A percentile compares a stretch with the other conserved stretches of the same genome.
Conservation (phyloP, 192 early-diverging fungal genomes). For the Coemansia sp. region DNA sequence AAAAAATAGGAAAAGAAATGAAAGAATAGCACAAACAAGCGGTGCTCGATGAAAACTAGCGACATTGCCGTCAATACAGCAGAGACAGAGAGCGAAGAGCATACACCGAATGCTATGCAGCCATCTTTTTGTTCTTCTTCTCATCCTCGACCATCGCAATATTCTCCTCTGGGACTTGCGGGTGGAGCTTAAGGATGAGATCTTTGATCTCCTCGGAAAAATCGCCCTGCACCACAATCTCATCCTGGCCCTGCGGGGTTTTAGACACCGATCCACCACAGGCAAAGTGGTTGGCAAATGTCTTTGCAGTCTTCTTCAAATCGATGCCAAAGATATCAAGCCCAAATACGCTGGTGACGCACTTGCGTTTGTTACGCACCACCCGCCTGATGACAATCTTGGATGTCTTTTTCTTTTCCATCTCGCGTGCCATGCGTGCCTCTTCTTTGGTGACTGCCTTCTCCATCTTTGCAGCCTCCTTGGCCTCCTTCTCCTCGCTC, state of each 20-base stretch:
- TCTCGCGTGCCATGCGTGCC: constrained; percentile 74
- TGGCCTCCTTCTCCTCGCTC: constrained; percentile 49
- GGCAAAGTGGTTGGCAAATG: constrained; percentile 94
- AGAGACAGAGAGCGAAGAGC: neutral
- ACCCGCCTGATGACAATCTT: constrained; percentile 82
- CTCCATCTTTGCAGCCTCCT: constrained; percentile 56
- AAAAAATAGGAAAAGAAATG: too few species aligned
- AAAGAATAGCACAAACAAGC: too few species aligned
- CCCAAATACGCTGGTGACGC: constrained; percentile 80
- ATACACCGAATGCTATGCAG: constrained; percentile 1
- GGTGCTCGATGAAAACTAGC: too few species aligned
- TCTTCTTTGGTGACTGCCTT: constrained; percentile 63
- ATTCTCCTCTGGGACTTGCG: constrained; percentile 70
- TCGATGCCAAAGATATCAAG: constrained; percentile 92
- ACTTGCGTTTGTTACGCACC: constrained; percentile 92
- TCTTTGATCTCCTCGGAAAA: constrained; percentile 86
- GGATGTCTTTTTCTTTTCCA: constrained; percentile 73
- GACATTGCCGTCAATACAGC: too few species aligned
- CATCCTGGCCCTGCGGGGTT: constrained; percentile 88
- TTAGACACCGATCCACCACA: constrained; percentile 92
- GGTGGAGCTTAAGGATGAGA: constrained; percentile 76
- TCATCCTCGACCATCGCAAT: constrained; percentile 75
- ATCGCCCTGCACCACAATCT: constrained; percentile 98
- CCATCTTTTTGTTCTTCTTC: constrained; percentile 64
- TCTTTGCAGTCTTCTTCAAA: constrained; percentile 94